Conservation (phyloP, 257 asterid species). For the Solanum tarijense region DNA sequence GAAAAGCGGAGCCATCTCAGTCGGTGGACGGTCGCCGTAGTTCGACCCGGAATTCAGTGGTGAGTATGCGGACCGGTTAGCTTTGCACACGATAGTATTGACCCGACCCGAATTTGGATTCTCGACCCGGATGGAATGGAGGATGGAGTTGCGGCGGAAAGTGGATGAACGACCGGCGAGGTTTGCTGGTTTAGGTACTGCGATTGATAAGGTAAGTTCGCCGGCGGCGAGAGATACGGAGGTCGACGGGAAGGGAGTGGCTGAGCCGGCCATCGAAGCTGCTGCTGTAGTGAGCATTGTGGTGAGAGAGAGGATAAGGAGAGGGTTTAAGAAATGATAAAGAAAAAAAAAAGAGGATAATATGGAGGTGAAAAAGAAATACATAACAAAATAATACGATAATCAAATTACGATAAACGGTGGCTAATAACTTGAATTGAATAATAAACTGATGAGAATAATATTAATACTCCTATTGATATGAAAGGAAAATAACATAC, state of each 20-base stretch:
- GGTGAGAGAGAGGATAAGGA: neutral
- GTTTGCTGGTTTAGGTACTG: neutral
- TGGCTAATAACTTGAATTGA: no score
- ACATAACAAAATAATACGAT: no score
- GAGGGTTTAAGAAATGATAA: neutral
- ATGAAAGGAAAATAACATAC: no score
- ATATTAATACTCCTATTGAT: no score
- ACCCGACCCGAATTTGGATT: constrained; percentile 20
- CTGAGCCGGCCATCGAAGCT: neutral
- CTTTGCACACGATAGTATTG: constrained; percentile 49
- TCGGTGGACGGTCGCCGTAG: constrained; percentile 83
- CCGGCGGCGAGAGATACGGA: neutral
- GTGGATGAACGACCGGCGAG: constrained; percentile 3
- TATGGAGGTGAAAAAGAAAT: neutral
- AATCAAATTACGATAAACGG: no score
- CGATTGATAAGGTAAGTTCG: neutral
- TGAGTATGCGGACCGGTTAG: constrained; percentile 61
- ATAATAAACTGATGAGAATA: no score
- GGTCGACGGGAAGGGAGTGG: neutral
- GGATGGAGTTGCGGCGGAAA: neutral
- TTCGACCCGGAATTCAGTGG: constrained; percentile 77
- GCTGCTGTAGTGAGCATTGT: neutral
- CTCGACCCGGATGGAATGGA: neutral
- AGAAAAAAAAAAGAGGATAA: neutral
- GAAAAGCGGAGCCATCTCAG: constrained; percentile 92